Conservation (phyloP, 1,139 yeast species). For the Geotrichum restrictum region DNA sequence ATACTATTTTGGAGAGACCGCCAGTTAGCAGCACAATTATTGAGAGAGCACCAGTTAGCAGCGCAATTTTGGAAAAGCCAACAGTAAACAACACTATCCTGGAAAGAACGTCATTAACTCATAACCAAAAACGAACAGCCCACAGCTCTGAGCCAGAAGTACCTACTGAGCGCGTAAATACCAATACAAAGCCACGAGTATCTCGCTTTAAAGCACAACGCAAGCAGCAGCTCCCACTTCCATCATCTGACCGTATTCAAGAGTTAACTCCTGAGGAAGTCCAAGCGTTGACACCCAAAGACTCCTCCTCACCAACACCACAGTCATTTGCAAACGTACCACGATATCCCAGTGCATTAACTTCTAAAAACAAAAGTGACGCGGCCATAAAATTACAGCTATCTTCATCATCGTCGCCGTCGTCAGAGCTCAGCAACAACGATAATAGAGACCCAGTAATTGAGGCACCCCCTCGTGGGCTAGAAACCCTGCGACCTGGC, state of each 20-base stretch:
- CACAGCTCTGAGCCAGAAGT: too few relatives aligned
- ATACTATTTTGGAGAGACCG: neutral
- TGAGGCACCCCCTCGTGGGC: neutral
- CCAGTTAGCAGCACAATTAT: constrained; percentile 1
- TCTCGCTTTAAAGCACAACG: constrained; percentile 26
- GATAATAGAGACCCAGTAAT: neutral
- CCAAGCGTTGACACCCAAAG: neutral
- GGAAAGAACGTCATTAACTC: too few relatives aligned
- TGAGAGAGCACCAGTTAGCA: constrained; percentile 12
- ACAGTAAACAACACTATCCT: too few relatives aligned
- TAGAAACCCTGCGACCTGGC: constrained; percentile 7
- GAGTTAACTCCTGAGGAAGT: constrained; percentile 11
- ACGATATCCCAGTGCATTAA: neutral
- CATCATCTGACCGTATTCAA: constrained; percentile 15
- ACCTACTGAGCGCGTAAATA: too few relatives aligned
- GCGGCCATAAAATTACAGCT: too few relatives aligned
- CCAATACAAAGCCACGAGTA: constrained; percentile 15
- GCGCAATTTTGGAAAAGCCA: neutral
- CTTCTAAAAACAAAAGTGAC: neutral
- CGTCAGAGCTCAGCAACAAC: constrained; percentile 18
- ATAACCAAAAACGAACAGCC: too few relatives aligned
- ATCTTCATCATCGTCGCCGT: too few relatives aligned
- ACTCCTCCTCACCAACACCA: neutral
- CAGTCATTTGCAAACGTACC: neutral
- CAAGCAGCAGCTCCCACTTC: neutral